phyloP scores from a whole-genome alignment of 2,329 filamentous ascomycete genomes.

The Aspergillus piperis region DNA sequence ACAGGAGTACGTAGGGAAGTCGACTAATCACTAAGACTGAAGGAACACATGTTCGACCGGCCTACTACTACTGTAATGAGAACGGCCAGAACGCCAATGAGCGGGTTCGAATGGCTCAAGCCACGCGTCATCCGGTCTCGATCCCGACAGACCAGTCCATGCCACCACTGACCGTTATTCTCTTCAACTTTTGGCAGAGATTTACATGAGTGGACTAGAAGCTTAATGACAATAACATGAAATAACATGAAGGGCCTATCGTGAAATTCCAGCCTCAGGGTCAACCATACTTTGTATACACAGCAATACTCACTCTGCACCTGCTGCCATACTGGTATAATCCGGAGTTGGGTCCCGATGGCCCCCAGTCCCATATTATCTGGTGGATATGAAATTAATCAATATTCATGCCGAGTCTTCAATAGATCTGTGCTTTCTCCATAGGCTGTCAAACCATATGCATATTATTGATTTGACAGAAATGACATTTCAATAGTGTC shows the following conservation, averaged over 20 bases:
- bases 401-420: not conserved
- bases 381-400: not conserved
- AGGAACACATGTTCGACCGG: slow-evolving; percentile 1
- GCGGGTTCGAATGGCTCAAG: not conserved
- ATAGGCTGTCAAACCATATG: not conserved
- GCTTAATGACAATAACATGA: no score
- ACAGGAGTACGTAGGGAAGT: not conserved
- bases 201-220: not conserved
- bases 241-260: no score
- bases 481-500: not conserved
- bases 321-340: not conserved
- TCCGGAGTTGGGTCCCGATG: not conserved
- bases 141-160: not conserved
- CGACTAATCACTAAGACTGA: not conserved
- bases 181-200: not conserved
- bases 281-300: no score
- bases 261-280: no score
- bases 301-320: no score
- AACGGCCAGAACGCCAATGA: not conserved
- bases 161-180: not conserved
- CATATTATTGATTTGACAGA: slow-evolving; percentile 5
- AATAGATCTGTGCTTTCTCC: slow-evolving; percentile 2
- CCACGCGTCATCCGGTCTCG: slow-evolving; percentile 1
- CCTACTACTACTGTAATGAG: not conserved
- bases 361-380: not conserved